Conservation (phyloP, 148 eudicot species). For the Simmondsia chinensis region DNA sequence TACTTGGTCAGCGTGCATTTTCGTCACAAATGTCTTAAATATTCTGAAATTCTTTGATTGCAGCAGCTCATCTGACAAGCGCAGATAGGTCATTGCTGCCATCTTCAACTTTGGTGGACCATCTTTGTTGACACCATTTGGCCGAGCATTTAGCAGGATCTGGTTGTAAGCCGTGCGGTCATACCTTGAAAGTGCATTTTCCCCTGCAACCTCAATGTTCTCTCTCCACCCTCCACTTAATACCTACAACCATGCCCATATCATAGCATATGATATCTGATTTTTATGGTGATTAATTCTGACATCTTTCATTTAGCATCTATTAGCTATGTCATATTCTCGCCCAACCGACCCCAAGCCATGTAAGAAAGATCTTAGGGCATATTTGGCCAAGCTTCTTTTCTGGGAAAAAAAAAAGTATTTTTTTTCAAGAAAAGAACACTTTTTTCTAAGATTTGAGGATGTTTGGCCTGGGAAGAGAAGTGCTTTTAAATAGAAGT, state of each 20-base stretch:
- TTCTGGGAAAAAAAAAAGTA: no score
- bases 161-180: conserved; percentile 70
- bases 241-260: conserved; percentile 41
- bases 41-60: conserved; percentile 35
- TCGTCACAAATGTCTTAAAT: conserved; percentile 63
- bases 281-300: no score
- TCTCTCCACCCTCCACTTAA: conserved; percentile 76
- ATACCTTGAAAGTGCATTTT: conserved; percentile 85
- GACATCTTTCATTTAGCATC: no score
- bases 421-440: no score
- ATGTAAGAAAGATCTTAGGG: no score
- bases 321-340: no score
- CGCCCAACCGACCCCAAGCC: no score
- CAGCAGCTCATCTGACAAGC: conserved; percentile 49
- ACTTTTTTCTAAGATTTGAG: no score
- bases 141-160: conserved; percentile 65
- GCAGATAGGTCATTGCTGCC: conserved; percentile 69
- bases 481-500: no score
- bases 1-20: conserved; percentile 88
- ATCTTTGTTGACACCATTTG: conserved; percentile 60
- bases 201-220: conserved; percentile 62
- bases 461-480: no score
- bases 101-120: conserved; percentile 52
- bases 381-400: no score
- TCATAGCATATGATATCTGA: no score